phyloP scores from a whole-genome alignment of 169 alveolate species.

The Plasmodium knowlesi region DNA sequence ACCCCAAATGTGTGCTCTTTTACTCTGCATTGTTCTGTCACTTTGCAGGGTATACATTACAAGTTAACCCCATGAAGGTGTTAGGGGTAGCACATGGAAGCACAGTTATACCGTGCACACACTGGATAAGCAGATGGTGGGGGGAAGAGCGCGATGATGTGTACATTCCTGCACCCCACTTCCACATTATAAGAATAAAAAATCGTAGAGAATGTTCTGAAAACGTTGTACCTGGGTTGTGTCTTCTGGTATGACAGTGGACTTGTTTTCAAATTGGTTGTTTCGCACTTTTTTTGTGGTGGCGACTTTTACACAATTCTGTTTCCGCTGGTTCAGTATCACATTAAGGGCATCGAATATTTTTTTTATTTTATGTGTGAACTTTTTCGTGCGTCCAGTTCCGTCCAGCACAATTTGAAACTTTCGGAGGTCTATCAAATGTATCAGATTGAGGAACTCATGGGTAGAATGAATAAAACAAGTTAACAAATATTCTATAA shows the following conservation, averaged over 20 bases:
- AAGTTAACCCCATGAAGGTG: neutral
- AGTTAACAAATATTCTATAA: slow-evolving; percentile 33
- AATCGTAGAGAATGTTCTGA: slow-evolving; percentile 60
- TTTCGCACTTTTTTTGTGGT: neutral
- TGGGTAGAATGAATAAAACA: slow-evolving; percentile 10
- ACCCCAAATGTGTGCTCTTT: neutral
- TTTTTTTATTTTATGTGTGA: slow-evolving; percentile 10
- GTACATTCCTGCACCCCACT: neutral
- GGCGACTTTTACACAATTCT: neutral
- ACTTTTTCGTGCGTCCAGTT: neutral
- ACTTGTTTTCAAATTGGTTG: neutral
- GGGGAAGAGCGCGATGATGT: neutral
- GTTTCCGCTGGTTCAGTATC: slow-evolving; percentile 3
- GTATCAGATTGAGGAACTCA: slow-evolving; percentile 16
- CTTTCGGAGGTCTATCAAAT: neutral
- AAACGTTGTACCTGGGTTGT: neutral
- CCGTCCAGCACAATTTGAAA: slow-evolving; percentile 29
- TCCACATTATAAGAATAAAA: slow-evolving; percentile 32
- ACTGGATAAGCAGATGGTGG: neutral
- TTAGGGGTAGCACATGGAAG: neutral
- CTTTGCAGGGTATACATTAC: neutral
- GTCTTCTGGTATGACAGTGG: neutral
- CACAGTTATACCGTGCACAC: neutral
- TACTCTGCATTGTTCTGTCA: neutral
- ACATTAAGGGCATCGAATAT: slow-evolving; percentile 42